Percentiles rank a stretch among this genome's conserved stretches.
phyloP scores from a whole-genome alignment of 2,329 filamentous ascomycete species.

The Arthrobotrys sinensis region DNA sequence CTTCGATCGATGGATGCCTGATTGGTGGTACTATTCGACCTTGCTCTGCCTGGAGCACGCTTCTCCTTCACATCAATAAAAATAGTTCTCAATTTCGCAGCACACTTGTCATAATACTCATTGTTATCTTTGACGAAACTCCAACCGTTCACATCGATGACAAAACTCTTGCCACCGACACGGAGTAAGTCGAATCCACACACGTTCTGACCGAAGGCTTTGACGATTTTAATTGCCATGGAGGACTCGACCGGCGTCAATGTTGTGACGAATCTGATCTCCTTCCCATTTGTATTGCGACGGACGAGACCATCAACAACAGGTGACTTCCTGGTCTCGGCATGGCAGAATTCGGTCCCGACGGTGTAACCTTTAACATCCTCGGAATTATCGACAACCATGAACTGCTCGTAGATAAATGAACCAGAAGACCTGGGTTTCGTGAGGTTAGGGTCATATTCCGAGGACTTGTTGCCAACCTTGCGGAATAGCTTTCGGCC shows the following conservation, averaged over 20 bases:
- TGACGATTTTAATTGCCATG: constrained; percentile 90
- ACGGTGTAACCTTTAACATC: constrained; percentile 99
- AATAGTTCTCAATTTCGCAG: constrained; percentile 86
- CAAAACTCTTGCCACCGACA: constrained; percentile 89
- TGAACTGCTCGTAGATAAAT: constrained; percentile 97
- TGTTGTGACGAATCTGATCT: constrained; percentile 93
- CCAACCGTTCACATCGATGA: constrained; percentile 99
- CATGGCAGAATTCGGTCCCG: constrained; percentile 91
- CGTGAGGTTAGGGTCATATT: constrained; percentile 84
- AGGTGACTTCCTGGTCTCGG: constrained; percentile 95
- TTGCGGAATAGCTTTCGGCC: constrained; percentile 94
- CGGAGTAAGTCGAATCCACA: constrained; percentile 96
- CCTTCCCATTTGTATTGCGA: constrained; percentile 96
- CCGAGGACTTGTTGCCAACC: constrained; percentile 98
- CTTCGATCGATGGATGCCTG: constrained; percentile 65
- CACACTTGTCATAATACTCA: constrained; percentile 94
- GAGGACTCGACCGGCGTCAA: constrained; percentile 84
- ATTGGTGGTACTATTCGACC: constrained; percentile 69
- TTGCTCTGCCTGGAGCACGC: constrained; percentile 71
- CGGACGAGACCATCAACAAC: constrained; percentile 96
- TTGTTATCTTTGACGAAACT: constrained; percentile 99
- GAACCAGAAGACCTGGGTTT: constrained; percentile 84
- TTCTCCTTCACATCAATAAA: constrained; percentile 77
- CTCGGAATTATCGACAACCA: constrained; percentile 95
- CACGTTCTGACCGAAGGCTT: constrained; percentile 91